phyloP scores from a whole-genome alignment of 2,329 filamentous ascomycete species.

The Fusarium buxicola region DNA sequence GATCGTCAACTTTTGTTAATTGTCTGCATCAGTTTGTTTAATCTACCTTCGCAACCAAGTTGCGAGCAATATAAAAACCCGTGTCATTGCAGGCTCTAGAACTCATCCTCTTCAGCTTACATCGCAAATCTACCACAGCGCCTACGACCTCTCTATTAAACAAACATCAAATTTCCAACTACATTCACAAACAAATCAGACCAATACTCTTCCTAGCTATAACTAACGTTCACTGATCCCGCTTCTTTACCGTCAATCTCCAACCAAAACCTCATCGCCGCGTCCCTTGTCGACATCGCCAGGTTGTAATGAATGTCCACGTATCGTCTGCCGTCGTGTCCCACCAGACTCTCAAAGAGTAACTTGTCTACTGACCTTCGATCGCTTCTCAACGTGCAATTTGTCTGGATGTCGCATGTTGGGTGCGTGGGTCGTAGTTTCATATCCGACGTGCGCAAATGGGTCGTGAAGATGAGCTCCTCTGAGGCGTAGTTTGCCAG shows the following conservation, averaged over 20 bases:
- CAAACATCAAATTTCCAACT: no score
- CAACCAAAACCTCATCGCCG: slow-evolving; percentile 1
- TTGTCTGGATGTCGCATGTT: background rate
- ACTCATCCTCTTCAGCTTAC: no score
- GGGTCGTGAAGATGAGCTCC: background rate
- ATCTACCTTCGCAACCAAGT: no score
- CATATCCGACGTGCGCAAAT: background rate
- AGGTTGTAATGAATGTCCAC: background rate
- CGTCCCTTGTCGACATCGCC: background rate
- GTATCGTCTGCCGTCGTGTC: background rate
- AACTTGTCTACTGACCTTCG: background rate
- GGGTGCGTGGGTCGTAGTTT: background rate
- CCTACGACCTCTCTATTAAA: no score
- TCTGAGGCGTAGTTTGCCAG: background rate
- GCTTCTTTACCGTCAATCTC: slow-evolving; percentile 2
- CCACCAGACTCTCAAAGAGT: background rate
- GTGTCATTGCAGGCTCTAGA: no score
- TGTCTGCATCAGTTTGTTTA: no score
- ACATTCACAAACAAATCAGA: no score
- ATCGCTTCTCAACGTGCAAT: background rate
- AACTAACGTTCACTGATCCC: background rate
- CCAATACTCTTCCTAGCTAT: no score
- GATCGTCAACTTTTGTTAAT: no score
- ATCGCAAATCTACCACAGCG: no score
- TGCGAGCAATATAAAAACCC: no score